phyloP scores from a whole-genome alignment of 176 grass and related monocot species.

The Rhipidocladum racemiflorum region DNA sequence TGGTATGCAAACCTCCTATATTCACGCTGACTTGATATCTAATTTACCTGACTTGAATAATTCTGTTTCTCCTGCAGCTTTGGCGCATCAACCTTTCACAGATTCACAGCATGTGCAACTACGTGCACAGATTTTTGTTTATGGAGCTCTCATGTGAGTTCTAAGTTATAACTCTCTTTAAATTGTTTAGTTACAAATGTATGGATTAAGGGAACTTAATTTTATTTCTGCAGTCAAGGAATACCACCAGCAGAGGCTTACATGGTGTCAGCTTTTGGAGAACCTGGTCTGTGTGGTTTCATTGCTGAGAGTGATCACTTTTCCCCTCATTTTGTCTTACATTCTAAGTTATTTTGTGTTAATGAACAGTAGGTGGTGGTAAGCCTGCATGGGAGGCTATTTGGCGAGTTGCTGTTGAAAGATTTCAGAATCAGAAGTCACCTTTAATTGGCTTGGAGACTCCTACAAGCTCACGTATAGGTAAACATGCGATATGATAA shows the following conservation, averaged over 20 bases:
- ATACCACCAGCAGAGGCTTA: constrained; percentile 84
- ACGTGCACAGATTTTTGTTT: constrained; percentile 96
- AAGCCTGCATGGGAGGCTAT: constrained; percentile 70
- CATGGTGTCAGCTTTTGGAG: constrained; percentile 94
- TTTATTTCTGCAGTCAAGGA: constrained; percentile 77
- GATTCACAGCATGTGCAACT: constrained; percentile 86
- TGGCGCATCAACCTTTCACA: constrained; percentile 71
- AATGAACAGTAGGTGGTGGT: constrained; percentile 45
- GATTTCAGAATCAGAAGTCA: constrained; percentile 69
- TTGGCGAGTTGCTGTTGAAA: constrained; percentile 71
- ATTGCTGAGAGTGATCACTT: neutral
- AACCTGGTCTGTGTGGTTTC: constrained; percentile 60
- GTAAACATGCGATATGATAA: constrained; percentile 35
- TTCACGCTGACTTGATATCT: constrained; percentile 40
- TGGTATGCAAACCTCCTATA: constrained; percentile 44
- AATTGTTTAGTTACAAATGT: constrained; percentile 15
- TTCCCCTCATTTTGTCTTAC: neutral
- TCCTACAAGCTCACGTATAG: constrained; percentile 52
- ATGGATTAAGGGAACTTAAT: constrained; percentile 8
- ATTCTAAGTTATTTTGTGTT: constrained; percentile 21
- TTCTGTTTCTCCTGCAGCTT: constrained; percentile 49
- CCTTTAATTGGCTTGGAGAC: constrained; percentile 51
- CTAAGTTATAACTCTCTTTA: constrained; percentile 40
- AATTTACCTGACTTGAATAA: constrained; percentile 52
- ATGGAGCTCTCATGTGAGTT: constrained; percentile 97